Conservation (phyloP, 2,329 filamentous ascomycete genomes). For the Botrytis paeoniae region DNA sequence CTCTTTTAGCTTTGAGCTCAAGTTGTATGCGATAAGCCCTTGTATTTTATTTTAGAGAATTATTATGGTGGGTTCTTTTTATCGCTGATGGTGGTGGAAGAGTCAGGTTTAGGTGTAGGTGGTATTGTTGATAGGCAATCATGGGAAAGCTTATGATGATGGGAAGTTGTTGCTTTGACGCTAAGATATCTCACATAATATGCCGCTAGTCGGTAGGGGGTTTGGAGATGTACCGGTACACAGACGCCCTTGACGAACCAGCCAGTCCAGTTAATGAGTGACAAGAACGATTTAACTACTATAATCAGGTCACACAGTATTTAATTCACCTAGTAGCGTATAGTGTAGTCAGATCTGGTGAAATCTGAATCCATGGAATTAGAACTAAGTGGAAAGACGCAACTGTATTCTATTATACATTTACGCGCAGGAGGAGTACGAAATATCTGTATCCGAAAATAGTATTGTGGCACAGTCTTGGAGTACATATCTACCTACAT, state of each 20-base stretch:
- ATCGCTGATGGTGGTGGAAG: slow-evolving; percentile 15
- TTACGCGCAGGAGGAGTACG: not conserved
- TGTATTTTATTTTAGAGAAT: not conserved
- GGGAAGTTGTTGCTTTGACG: slow-evolving; percentile 14
- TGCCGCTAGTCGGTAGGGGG: slow-evolving; percentile 15
- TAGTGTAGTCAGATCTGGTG: not conserved
- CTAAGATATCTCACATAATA: slow-evolving; percentile 17
- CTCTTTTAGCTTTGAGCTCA: not conserved
- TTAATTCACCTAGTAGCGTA: not conserved
- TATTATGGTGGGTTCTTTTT: not conserved
- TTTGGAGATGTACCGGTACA: not conserved
- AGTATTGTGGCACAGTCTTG: not conserved
- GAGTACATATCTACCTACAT: not conserved
- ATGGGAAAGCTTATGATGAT: slow-evolving; percentile 18
- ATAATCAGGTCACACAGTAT: not conserved
- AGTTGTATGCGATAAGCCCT: slow-evolving; percentile 9
- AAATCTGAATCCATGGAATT: not conserved
- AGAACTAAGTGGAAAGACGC: not conserved
- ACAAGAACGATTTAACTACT: not conserved
- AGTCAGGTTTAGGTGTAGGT: not conserved
- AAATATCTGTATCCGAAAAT: not conserved
- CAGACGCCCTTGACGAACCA: not conserved
- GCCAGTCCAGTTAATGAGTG: not conserved
- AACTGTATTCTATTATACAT: not conserved
- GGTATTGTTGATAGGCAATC: slow-evolving; percentile 8